Base-by-base conservation (phyloP, 371 early-diverging fungal species). In the Homolaphlyctis polyrhiza region DNA sequence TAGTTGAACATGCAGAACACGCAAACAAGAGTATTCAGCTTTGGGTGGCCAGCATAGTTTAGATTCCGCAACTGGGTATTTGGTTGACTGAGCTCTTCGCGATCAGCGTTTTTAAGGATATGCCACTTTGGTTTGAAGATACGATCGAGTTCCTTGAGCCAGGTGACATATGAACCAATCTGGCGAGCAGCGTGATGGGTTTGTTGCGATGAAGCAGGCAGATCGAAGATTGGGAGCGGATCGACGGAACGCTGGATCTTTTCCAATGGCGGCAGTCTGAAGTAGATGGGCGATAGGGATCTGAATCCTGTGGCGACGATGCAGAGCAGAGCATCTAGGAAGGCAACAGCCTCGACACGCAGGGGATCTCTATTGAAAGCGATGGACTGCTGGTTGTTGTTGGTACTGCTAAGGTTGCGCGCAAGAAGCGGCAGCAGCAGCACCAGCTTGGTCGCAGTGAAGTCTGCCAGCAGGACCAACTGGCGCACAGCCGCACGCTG, bases 1-100 rank as follows among this genome's bases (percentile, higher is more conserved):
- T 4, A 55, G 35, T 55, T 55, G 55, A 27, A 18, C 11, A 55
- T 4, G n/a, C 55, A 55, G 35, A 55, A 55, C 11, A 55, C 52
- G 25, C 14, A 8, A 51, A 32, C 52, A 6, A 51, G 52, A 11
- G 39, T n/a, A n/a, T n/a, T n/a, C n/a, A n/a, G n/a, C n/a, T 39
- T 8, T 11, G 39, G 11, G 39, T 39, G 39, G 18, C 39, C 11
- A 39, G 39, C 39, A 18, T 39, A 18, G 39, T 8, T 18, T 8
- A 39, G 11, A 18, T 39, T 18, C 11, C 11, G 11, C 39, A 8
- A 18, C 39, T 39, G 11, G 18, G 8, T 8, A 39, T 39, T 18
- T 8, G 11, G 39, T 18, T 39, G 11, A 39, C 18, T 11, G 39
- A 39, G 39, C 11, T 8, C 39, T 39, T 18, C 11, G 39, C 39